phyloP scores from a whole-genome alignment of 2,329 filamentous ascomycete species.

The Scedosporium minutisporum region DNA sequence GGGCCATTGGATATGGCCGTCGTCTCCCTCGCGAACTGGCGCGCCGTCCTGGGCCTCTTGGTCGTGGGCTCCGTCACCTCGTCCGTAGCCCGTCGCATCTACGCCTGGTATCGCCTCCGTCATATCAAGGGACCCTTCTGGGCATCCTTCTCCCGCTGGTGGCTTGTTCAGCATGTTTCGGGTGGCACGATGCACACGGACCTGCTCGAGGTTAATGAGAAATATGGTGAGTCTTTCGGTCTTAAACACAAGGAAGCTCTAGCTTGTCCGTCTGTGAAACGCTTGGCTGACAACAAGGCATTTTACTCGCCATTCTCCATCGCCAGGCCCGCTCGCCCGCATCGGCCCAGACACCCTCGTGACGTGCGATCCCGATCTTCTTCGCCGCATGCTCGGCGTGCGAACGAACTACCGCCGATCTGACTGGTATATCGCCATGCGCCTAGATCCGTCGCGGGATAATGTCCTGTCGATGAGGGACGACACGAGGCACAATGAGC shows the following conservation, averaged over 20 bases:
- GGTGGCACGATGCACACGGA: constrained; percentile 24
- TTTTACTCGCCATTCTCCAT: neutral
- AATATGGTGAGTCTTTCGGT: constrained; percentile 21
- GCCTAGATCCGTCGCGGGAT: constrained; percentile 43
- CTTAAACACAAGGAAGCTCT: constrained; percentile 4
- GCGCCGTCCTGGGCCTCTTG: neutral
- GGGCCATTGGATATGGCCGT: neutral
- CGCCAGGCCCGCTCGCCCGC: constrained; percentile 25
- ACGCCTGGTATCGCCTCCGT: constrained; percentile 24
- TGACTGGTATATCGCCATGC: constrained; percentile 36
- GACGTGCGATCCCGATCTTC: constrained; percentile 27
- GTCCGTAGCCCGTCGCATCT: neutral
- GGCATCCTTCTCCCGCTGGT: constrained; percentile 29
- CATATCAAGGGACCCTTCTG: constrained; percentile 28
- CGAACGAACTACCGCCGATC: constrained; percentile 26
- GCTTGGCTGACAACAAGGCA: neutral
- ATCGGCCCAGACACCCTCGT: constrained; percentile 32
- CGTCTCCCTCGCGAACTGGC: neutral
- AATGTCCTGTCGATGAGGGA: constrained; percentile 43
- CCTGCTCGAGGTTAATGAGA: constrained; percentile 23
- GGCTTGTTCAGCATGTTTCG: constrained; percentile 22
- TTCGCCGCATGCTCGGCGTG: constrained; percentile 26
- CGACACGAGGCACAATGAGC: constrained; percentile 29
- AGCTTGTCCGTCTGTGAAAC: constrained; percentile 8
- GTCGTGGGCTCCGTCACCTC: neutral